phyloP scores from a whole-genome alignment of 768 basidiomycete species.

The Lactarius akahatsu region DNA sequence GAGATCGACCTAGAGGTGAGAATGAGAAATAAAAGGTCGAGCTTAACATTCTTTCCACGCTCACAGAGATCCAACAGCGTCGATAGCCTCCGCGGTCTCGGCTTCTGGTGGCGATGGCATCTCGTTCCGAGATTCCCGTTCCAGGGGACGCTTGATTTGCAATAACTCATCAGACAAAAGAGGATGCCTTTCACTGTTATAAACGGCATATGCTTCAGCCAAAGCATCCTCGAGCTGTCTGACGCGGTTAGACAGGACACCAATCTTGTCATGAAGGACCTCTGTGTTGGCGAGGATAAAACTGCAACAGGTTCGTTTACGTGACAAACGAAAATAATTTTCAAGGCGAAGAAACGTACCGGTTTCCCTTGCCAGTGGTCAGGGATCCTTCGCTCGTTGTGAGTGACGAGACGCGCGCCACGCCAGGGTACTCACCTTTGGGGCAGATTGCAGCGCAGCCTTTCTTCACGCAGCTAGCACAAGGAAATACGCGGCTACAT shows the following conservation, averaged over 20 bases:
- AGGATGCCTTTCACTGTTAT: conserved; percentile 53
- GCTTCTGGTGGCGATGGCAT: conserved; percentile 36
- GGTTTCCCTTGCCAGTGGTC: conserved; percentile 72
- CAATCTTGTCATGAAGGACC: conserved; percentile 67
- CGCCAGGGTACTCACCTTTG: conserved; percentile 44
- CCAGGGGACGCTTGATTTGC: conserved; percentile 65
- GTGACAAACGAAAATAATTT: conserved; percentile 25
- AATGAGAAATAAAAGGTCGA: conserved; percentile 29
- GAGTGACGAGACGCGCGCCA: neutral
- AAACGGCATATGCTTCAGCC: conserved; percentile 47
- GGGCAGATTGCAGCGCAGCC: conserved; percentile 62
- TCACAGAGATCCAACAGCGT: conserved; percentile 65
- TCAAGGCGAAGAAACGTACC: conserved; percentile 40
- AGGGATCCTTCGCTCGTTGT: conserved; percentile 50
- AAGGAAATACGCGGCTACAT: conserved; percentile 66
- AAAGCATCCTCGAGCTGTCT: conserved; percentile 71
- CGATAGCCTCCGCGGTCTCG: conserved; percentile 56
- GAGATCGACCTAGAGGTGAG: conserved; percentile 52
- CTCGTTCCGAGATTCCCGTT: conserved; percentile 51
- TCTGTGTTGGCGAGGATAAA: conserved; percentile 74
- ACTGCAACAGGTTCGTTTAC: conserved; percentile 35
- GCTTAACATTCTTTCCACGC: conserved; percentile 14
- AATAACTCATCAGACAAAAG: conserved; percentile 60
- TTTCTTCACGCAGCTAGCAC: conserved; percentile 42
- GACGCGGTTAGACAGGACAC: conserved; percentile 56